Base-by-base conservation (phyloP, 768 basidiomycete genomes). In the Tricholoma saponaceum region DNA sequence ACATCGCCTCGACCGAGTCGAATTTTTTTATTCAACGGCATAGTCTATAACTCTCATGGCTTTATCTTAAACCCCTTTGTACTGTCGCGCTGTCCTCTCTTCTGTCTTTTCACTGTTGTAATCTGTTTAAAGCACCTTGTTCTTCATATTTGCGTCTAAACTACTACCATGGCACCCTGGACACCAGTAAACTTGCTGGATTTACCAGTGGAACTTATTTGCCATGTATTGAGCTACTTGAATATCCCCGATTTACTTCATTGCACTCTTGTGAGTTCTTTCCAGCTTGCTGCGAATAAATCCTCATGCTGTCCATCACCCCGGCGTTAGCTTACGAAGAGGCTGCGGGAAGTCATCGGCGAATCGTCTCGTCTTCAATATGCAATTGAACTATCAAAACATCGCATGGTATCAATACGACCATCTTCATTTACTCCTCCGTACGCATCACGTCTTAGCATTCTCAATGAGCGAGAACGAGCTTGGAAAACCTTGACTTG, bases 311-410 rank as follows among this genome's bases (percentile, higher is more conserved):
- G 25, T 39, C 32, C 60, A 18, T 47, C 18, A 9, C 22, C n/a
- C n/a, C n/a, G n/a, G n/a, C n/a, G n/a, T n/a, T 62, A 82, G 81
- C 70, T 75, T 35, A 69, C 74, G 51, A 75, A 73, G 68, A 64
- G 69, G 49, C 68, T 81, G 47, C 64, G 66, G 28, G 72, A 64
- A 53, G 62, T 78, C 5, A 70, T 83, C 28, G 54, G 55, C 32
- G 64, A 74, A 26, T 82, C 81, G 0, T 80, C 81, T 22, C 71
- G 70, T 25, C 67, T 82, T 9, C 78, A 77, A 62, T 82, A 80
- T 62, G 72, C 66, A n/a, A 74, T 83, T 47, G 80, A 83, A 55
- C 76, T 84, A 3, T 72, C 65, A 22, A 81, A 74, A 60, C 70
- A 74, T 61, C 76, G 76, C 25, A 76, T 82, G 72, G 67, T 76